phyloP scores from a whole-genome alignment of 2,329 filamentous ascomycete genomes.

The Ceratocystis eucalypticola region DNA sequence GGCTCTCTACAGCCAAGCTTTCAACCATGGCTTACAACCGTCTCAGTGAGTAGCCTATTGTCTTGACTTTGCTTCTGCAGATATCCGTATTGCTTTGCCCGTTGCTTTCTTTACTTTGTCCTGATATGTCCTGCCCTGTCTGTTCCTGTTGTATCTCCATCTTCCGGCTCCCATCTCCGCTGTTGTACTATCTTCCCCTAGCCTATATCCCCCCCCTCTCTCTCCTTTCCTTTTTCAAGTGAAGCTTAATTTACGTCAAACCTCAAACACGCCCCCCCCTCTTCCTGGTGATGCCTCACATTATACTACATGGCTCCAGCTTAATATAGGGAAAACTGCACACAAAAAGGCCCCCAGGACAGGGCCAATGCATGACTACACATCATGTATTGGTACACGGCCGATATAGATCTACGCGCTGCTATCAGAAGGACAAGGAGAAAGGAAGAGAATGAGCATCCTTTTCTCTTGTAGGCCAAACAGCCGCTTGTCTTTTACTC shows the following conservation, averaged over 20 bases:
- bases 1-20: not conserved
- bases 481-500: not conserved
- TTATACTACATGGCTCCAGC: not conserved
- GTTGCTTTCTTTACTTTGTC: not conserved
- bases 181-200: not conserved
- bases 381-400: not conserved
- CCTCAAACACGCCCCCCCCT: conserved; percentile 13
- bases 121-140: not conserved
- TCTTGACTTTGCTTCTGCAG: not conserved
- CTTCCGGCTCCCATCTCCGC: not conserved
- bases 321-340: not conserved
- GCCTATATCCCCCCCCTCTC: not conserved
- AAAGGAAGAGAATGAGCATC: not conserved
- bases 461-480: not conserved
- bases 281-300: not conserved
- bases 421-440: not conserved
- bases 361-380: conserved; percentile 1
- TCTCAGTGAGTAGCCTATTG: conserved; percentile 19
- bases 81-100: not conserved
- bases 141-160: not conserved
- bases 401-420: not conserved
- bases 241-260: conserved; percentile 9
- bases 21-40: conserved; percentile 21
- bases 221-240: not conserved
- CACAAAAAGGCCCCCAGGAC: not conserved